Evolutionary conservation across 345 rosid species (phyloP).

Genomic region (Citrus unshiu): DNA sequence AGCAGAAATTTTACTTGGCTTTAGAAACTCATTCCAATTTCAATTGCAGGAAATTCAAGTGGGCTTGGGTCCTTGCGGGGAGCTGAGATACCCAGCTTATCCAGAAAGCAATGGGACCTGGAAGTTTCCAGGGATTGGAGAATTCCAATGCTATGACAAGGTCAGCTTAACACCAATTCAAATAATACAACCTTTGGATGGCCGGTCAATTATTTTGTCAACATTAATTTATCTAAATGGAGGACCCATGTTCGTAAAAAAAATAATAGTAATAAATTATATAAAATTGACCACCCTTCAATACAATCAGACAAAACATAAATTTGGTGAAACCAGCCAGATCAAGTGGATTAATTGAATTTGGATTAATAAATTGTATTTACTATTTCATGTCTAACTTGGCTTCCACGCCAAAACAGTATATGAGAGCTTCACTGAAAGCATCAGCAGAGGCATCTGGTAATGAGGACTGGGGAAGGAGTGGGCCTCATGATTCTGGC

Average conservation of each 20-base stretch:
- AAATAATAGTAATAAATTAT: no score
- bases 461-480: constrained; percentile 68
- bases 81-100: constrained; percentile 86
- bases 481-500: constrained; percentile 88
- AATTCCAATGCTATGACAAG: constrained; percentile 98
- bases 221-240: background rate
- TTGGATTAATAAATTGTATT: background rate
- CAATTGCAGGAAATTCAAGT: constrained; percentile 88
- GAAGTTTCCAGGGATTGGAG: constrained; percentile 95
- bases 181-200: background rate
- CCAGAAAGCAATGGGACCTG: constrained; percentile 96
- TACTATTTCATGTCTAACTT: constrained; percentile 13
- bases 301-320: background rate
- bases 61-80: constrained; percentile 98
- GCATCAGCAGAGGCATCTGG: constrained; percentile 74
- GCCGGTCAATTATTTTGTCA: background rate
- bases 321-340: background rate
- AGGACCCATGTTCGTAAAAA: no score
- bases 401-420: constrained; percentile 46
- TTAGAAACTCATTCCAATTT: constrained; percentile 7
- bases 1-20: background rate
- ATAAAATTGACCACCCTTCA: background rate
- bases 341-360: background rate
- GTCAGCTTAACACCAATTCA: constrained; percentile 26
- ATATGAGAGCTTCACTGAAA: constrained; percentile 81